These are phyloP conservation scores for Toxoplasma gondii DNA, from an alignment of 169 alveolate genomes.

Conservation along the genomic window DNA sequence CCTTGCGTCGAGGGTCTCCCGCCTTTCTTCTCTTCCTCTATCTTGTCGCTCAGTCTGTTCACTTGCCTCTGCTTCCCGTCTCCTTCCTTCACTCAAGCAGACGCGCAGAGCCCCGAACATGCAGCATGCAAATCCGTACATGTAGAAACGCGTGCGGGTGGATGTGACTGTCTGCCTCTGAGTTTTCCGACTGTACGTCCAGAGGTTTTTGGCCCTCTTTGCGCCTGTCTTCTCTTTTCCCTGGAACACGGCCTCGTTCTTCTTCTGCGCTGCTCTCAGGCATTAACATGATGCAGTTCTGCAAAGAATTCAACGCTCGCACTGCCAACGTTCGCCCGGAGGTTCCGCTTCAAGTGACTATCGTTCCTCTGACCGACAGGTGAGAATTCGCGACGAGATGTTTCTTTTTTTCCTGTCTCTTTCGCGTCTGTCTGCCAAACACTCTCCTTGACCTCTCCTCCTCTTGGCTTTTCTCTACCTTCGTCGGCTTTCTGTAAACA, in stretches of 20 bases:
- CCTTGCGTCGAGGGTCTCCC: neutral
- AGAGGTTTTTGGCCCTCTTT: neutral
- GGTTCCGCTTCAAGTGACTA: constrained; percentile 87
- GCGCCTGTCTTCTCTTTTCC: neutral
- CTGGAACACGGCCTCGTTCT: neutral
- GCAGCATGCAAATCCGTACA: no score
- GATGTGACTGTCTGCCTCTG: no score
- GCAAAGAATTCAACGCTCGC: constrained; percentile 90
- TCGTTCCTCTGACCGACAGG: constrained; percentile 83
- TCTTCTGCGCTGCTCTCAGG: constrained; percentile 70
- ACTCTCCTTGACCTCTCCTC: no score
- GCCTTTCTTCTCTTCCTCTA: neutral
- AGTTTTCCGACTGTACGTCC: no score
- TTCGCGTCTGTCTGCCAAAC: neutral
- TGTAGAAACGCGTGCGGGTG: no score
- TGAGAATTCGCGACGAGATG: neutral
- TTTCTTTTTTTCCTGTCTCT: neutral
- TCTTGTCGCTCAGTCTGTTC: no score
- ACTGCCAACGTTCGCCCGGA: constrained; percentile 83
- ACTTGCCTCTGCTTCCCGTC: no score
- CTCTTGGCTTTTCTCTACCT: no score
- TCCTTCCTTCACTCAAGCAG: no score
- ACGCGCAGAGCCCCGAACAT: no score
- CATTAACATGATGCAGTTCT: constrained; percentile 89
- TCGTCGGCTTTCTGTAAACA: no score